These are phyloP conservation scores for Tolypocladium sp. DNA, from an alignment of 2,329 filamentous ascomycete genomes.

Conservation along the genomic window DNA sequence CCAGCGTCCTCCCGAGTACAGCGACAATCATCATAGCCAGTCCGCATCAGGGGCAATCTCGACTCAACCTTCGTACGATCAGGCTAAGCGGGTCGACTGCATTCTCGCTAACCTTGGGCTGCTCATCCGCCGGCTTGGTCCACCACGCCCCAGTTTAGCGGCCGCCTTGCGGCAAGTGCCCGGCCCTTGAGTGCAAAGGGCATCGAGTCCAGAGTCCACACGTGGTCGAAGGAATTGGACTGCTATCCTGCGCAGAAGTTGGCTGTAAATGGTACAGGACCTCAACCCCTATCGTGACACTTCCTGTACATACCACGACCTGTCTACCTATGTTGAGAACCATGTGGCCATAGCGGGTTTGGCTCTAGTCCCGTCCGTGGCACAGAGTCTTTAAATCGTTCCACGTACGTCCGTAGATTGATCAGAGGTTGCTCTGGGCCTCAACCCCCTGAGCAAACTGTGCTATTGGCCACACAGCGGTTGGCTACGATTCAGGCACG, in stretches of 20 bases:
- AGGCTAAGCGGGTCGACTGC: background rate
- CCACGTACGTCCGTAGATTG: background rate
- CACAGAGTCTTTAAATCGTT: background rate
- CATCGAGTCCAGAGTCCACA: background rate
- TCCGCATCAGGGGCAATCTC: background rate
- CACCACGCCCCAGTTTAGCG: background rate
- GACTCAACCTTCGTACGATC: background rate
- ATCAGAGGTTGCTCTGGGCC: background rate
- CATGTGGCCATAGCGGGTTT: background rate
- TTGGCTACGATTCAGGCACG: too few relatives aligned
- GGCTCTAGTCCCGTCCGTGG: background rate
- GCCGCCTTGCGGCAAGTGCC: background rate
- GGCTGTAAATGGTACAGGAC: background rate
- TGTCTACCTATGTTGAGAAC: background rate
- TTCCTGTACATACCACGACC: background rate
- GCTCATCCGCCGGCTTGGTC: background rate
- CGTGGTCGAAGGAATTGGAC: background rate
- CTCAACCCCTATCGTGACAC: background rate
- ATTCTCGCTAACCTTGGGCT: background rate
- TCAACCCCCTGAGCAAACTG: background rate
- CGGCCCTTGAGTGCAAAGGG: background rate
- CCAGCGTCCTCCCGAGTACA: background rate
- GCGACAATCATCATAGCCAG: background rate
- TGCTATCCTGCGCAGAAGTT: background rate
- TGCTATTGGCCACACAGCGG: background rate